Evolutionary conservation across 208 protist species (phyloP).

Genomic region (Acanthamoeba sp.): DNA sequence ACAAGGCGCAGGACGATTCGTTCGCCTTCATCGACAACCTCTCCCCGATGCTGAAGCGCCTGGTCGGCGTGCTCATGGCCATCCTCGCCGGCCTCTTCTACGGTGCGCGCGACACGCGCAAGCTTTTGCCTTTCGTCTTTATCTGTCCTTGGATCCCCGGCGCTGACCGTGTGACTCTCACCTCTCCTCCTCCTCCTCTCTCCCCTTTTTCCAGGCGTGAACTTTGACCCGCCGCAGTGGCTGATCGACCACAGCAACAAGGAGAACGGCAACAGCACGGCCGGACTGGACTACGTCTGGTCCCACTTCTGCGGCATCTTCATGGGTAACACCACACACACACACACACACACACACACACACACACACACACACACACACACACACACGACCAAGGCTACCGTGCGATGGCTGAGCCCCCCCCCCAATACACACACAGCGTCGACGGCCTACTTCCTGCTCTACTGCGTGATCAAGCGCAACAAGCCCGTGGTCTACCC

Average conservation of each 20-base stretch:
- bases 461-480: constrained; percentile 67
- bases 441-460: constrained; percentile 53
- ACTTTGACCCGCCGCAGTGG: constrained; percentile 74
- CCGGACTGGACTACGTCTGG: constrained; percentile 75
- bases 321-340: neutral
- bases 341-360: neutral
- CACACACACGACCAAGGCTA: too few relatives aligned
- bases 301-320: constrained; percentile 76
- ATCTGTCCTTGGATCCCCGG: too few relatives aligned
- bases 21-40: constrained; percentile 56
- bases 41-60: neutral
- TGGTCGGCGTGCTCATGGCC: constrained; percentile 16
- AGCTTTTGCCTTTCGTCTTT: too few relatives aligned
- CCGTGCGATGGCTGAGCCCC: too few relatives aligned
- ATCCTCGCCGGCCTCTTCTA: constrained; percentile 55
- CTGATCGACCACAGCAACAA: constrained; percentile 71
- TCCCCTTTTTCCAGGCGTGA: constrained; percentile 3
- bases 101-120: too few relatives aligned
- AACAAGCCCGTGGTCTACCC: constrained; percentile 76
- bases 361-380: neutral
- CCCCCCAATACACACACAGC: neutral
- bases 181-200: neutral
- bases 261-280: neutral
- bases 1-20: constrained; percentile 44
- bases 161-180: too few relatives aligned